Evolutionary conservation across 768 basidiomycete genomes (phyloP), one percentile per base, ranked within the genome.

Genomic region (Hygrocybe coccinea): DNA sequence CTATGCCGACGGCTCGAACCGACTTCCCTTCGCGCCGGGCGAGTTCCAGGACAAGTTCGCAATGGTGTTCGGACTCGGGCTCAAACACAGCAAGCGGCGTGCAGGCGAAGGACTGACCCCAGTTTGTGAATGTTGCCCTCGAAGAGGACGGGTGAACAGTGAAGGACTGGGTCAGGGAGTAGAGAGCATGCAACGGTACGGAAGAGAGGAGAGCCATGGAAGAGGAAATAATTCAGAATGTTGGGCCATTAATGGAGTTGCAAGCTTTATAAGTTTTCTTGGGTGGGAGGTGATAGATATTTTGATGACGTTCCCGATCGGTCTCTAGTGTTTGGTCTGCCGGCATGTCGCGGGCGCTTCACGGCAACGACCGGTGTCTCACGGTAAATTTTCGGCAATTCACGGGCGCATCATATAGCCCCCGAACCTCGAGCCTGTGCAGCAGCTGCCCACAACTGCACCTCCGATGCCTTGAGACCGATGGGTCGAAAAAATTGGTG

Each of bases 1-100:
- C 95, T 14, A 91, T 84, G 11, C 93, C 97, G 11, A 85, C 87
- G 1, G 90, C 88, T 54, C 93, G 83, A 34, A 98, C 76, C 19
- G 79, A 76, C 65, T 80, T 83, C 14, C 79, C 73, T 65, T 93
- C 83, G 41, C 87, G 75, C 15, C 85, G 76, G 0, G 94, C 93
- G 22, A 93, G 83, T 64, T 91, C 89, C 24, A 98, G 76, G 45
- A 95, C 77, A 60, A 83, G 78, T 44, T 79, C 76, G 65, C 91
- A 89, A 34, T 97, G 79, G 56, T 78, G 69, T 41, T 83, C 81
- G 21, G 75, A 79, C 59, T 80, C 77, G 3, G 95, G 97, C 61
- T 83, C 82, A 66, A 95, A 95, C 36, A 92, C 75, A 19, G 81
- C 79, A 44, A 78, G 71, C 15, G 93, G 91, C 1, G 65, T 64